Evolutionary conservation across 2,329 filamentous ascomycete species (phyloP).

Genomic region (Trichoderma gracile): DNA sequence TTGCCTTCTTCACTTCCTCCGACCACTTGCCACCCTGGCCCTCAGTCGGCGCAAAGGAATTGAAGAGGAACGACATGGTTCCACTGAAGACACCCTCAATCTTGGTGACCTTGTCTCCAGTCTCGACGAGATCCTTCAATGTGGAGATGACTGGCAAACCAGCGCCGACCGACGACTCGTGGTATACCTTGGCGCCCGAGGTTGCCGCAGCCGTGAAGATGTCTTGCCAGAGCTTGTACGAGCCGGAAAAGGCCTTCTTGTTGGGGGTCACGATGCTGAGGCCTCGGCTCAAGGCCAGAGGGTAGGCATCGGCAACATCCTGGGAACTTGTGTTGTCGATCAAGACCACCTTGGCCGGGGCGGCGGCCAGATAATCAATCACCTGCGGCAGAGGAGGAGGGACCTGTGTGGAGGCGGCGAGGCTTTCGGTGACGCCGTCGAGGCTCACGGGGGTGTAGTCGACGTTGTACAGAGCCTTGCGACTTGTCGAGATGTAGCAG

Average conservation of each 20-base stretch:
- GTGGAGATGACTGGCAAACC: conserved; percentile 93
- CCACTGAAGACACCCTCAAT: conserved; percentile 98
- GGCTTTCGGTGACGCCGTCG: conserved; percentile 60
- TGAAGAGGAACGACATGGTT: conserved; percentile 98
- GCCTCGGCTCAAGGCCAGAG: conserved; percentile 74
- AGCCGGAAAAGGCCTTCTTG: conserved; percentile 94
- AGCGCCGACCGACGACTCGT: conserved; percentile 92
- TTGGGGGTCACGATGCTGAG: conserved; percentile 95
- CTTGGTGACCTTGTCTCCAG: conserved; percentile 85
- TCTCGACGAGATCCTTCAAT: conserved; percentile 89
- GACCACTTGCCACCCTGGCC: conserved; percentile 80
- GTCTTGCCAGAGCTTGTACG: conserved; percentile 77
- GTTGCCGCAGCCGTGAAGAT: conserved; percentile 75
- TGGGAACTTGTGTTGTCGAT: conserved; percentile 96
- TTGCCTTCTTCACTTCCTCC: conserved; percentile 86
- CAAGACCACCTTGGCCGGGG: conserved; percentile 76
- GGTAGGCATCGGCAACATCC: conserved; percentile 80
- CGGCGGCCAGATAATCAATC: conserved; percentile 73
- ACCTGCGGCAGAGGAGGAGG: conserved; percentile 70
- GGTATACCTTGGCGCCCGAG: conserved; percentile 81
- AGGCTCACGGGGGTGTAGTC: conserved; percentile 70
- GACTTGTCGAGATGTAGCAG: conserved; percentile 82
- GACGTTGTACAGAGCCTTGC: conserved; percentile 73
- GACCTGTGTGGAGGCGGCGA: conserved; percentile 63
- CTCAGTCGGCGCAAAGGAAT: conserved; percentile 84